Conservation (phyloP, 2,329 filamentous ascomycete genomes). For the Purpureocillium lavendulum region DNA sequence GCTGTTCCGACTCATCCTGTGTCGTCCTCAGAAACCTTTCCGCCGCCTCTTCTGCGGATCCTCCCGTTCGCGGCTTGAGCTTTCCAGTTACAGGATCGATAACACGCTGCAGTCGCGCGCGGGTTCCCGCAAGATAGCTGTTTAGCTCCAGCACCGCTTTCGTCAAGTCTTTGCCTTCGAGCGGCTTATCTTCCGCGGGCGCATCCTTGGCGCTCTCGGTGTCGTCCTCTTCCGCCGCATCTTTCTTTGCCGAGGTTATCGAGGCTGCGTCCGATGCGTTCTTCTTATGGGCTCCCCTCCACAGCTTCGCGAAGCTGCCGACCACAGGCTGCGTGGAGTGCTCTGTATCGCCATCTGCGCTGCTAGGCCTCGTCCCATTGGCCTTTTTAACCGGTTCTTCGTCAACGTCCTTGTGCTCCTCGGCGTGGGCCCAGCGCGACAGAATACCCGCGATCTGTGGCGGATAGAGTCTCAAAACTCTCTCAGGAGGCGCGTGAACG, state of each 20-base stretch:
- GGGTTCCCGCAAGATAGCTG: conserved; percentile 80
- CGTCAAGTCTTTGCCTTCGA: conserved; percentile 77
- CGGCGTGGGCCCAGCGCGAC: conserved; percentile 43
- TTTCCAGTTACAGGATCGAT: conserved; percentile 55
- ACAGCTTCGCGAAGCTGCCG: conserved; percentile 45
- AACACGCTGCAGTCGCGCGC: conserved; percentile 54
- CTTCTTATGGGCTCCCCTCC: conserved; percentile 39
- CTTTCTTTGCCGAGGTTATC: conserved; percentile 48
- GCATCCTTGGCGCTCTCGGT: conserved; percentile 41
- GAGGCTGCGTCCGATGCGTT: conserved; percentile 47
- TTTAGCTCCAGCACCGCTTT: conserved; percentile 76
- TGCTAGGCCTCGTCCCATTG: conserved; percentile 17
- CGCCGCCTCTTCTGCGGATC: conserved; percentile 39
- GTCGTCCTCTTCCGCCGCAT: conserved; percentile 44
- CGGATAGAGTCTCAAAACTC: conserved; percentile 80
- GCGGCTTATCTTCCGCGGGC: conserved; percentile 36
- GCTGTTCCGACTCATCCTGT: conserved; percentile 39
- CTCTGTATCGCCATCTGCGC: conserved; percentile 15
- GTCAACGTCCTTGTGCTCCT: conserved; percentile 34
- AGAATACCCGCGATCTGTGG: conserved; percentile 74
- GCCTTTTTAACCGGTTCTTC: conserved; percentile 21
- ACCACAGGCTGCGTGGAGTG: conserved; percentile 28
- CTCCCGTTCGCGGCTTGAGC: conserved; percentile 42
- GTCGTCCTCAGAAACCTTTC: conserved; percentile 46
- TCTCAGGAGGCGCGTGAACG: conserved; percentile 80